Base-by-base conservation (phyloP, 2,329 filamentous ascomycete genomes). In the Pseudogymnoascus sp. region DNA sequence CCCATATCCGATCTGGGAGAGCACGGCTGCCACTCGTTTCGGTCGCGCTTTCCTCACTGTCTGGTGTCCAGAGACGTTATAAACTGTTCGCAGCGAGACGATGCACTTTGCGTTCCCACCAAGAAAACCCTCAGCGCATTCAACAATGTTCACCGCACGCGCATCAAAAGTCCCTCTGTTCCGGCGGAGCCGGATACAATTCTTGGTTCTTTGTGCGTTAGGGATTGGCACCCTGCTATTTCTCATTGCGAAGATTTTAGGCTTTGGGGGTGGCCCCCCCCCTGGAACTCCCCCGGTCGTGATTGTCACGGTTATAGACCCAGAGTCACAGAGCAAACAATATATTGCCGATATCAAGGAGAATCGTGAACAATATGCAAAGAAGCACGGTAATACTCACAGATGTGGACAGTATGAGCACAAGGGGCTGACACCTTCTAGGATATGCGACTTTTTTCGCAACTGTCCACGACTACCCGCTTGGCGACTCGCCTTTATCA, bases 101-200 rank as follows among this genome's bases (percentile, higher is more conserved):
- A 94, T 96, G 91, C 92, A 96, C 74, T 91, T 93, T 79, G 91
- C 92, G 65, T 86, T 95, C 69, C 91, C 91, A 61, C 84, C 90
- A 70, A 88, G 91, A 74, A 96, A 93, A 77, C 85, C 83, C 70
- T 93, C 89, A 37, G 25, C 37, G 66, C 85, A 88, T 71, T 84
- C 88, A 66, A 84, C 86, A 66, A 86, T 87, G 30, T 93, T 90
- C 75, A 80, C 81, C 65, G 79, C 82, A 57, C 81, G 85, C 69
- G 79, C 81, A 65, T 77, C 84, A 70, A 76, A 79, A 67, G 73
- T 82, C 64, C 73, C 83, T 57, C 69, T 78, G 63, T 70, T 84
- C 64, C 83, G 88, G 64, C 81, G 84, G 67, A 84, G 81, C 69
- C 84, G 88, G 66, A 70, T 87, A 60, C 85, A 85, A 71, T 74